phyloP scores from a whole-genome alignment of 306 rosid species.

The Benincasa hispida region DNA sequence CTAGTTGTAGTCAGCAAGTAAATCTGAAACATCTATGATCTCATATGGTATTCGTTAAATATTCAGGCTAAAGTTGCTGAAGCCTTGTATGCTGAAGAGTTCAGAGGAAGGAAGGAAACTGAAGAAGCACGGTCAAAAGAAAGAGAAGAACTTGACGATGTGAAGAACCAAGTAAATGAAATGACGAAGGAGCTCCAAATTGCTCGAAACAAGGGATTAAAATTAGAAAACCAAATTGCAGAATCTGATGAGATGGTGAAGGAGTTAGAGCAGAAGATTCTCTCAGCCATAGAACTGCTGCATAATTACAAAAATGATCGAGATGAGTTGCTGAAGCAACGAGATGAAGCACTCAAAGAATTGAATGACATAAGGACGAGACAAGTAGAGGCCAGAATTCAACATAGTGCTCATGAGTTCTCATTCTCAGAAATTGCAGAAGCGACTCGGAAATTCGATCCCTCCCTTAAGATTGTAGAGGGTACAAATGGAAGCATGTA shows the following conservation, averaged over 20 bases:
- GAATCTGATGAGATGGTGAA: slow-evolving; percentile 31
- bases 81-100: slow-evolving; percentile 32
- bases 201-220: slow-evolving; percentile 26
- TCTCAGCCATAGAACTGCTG: slow-evolving; percentile 31
- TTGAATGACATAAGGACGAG: slow-evolving; percentile 49
- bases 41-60: not conserved
- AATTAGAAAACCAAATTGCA: slow-evolving; percentile 43
- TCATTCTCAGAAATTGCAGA: slow-evolving; percentile 45
- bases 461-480: slow-evolving; percentile 56
- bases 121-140: slow-evolving; percentile 42
- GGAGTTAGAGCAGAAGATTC: slow-evolving; percentile 44
- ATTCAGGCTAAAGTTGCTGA: slow-evolving; percentile 42
- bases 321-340: slow-evolving; percentile 46
- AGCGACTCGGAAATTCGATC: slow-evolving; percentile 50
- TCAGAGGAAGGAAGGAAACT: slow-evolving; percentile 39
- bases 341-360: slow-evolving; percentile 47
- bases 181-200: slow-evolving; percentile 38
- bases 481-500: slow-evolving; percentile 74
- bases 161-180: slow-evolving; percentile 32
- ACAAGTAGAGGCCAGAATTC: slow-evolving; percentile 32
- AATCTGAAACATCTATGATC: not conserved
- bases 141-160: slow-evolving; percentile 28
- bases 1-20: not conserved
- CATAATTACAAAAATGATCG: slow-evolving; percentile 40
- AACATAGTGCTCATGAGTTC: slow-evolving; percentile 37